Evolutionary conservation across 257 asterid species (phyloP).

Genomic region (Plantago elongata): DNA sequence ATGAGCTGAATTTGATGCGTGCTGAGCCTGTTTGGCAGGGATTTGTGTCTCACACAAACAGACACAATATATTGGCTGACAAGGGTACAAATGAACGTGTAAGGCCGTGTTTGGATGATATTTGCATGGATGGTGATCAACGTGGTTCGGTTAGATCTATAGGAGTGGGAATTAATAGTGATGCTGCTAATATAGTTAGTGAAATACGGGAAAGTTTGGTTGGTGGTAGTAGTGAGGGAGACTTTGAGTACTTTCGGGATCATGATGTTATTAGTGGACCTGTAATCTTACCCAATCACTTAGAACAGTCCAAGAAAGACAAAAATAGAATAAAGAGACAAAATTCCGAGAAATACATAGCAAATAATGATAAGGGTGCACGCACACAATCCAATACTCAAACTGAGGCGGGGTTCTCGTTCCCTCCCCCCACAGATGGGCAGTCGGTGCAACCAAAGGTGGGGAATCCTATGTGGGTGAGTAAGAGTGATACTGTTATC

Average conservation of each 20-base stretch:
- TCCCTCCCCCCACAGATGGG: constrained; percentile 86
- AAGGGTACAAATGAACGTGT: constrained; percentile 50
- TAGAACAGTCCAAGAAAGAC: constrained; percentile 39
- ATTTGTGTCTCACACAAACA: constrained; percentile 71
- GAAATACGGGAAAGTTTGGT: constrained; percentile 81
- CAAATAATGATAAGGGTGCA: constrained; percentile 41
- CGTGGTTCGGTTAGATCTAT: constrained; percentile 96
- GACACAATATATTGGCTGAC: constrained; percentile 62
- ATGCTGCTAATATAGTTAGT: constrained; percentile 89
- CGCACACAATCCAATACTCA: constrained; percentile 35
- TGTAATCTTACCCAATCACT: constrained; percentile 38
- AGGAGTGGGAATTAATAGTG: constrained; percentile 96
- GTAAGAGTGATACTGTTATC: constrained; percentile 37
- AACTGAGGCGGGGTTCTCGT: constrained; percentile 69
- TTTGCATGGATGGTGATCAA: constrained; percentile 76
- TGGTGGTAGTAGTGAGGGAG: constrained; percentile 95
- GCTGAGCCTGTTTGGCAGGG: constrained; percentile 97
- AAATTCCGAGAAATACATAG: constrained; percentile 42
- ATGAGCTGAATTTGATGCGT: constrained; percentile 75
- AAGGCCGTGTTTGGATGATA: constrained; percentile 56
- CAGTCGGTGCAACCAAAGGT: constrained; percentile 53
- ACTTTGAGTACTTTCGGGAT: constrained; percentile 62
- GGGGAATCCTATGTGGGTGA: constrained; percentile 54
- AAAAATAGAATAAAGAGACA: constrained; percentile 36
- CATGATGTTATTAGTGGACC: constrained; percentile 40